Base-by-base conservation (phyloP, 257 asterid genomes). In the Eustoma russellianum region DNA sequence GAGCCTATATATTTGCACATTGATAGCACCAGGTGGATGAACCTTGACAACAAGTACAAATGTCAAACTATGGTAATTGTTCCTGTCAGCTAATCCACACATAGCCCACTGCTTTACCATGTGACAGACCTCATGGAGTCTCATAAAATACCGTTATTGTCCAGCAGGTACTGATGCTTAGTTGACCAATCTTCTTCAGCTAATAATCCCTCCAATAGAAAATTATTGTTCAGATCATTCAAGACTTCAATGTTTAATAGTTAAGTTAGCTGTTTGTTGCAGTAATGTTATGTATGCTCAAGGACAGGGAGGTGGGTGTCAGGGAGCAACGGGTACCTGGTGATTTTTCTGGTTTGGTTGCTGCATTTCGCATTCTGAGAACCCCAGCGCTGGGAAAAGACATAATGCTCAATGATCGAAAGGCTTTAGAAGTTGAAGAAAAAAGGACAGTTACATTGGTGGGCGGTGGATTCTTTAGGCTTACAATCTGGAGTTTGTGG, bases 181-280 rank as follows among this genome's bases (percentile, higher is more conserved):
- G 65, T 82, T 70, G 74, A 82, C 98, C 98, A 91, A 0, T 86
- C 95, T 77, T 82, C 94, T 67, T 86, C 98, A 75, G 96, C 96
- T 38, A 38, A 19, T 90, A 76, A 60, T 74, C 67, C 79, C 68
- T 62, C 74, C 71, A 66, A 72, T 46, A 38, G 43, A 33, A 50
- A 56, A 15, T 18, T 62, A 62, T 43, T 11, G 66, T 17, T 68
- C 18, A 65, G 48, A 45, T 12, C 16, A 14, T 47, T 41, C 5
- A 35, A 28, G 9, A 41, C 17, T 30, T 55, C 9, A 9, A 10
- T 17, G 13, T 13, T 33, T n/a, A 8, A 40, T n/a, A 41, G 40
- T 41, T 9, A 55, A 41, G 41, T 33, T 5, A 53, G 46, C 11
- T 48, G 9, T 18, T 17, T 15, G 8, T n/a, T 17, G 30, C 30